A percentile compares a stretch with the other conserved stretches of the same genome.
Evolutionary conservation across 495 filamentous ascomycete genomes (phyloP).

Genomic region (Jackrogersella multiformis): DNA sequence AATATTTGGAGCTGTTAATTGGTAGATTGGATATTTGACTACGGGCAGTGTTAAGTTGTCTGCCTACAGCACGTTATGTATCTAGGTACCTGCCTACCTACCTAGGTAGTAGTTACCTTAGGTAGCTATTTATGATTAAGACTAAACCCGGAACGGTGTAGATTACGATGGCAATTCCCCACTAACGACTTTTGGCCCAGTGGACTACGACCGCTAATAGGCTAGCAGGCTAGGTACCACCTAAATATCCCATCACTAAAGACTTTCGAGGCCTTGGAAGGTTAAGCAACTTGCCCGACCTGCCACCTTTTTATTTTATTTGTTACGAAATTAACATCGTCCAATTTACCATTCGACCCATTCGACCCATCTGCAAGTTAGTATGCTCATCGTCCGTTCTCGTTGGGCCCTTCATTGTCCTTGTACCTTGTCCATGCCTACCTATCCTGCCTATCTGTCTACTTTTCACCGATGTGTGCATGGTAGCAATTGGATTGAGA

Average conservation of each 20-base stretch:
- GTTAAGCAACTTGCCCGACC: constrained; percentile 11
- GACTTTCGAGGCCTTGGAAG: constrained; percentile 9
- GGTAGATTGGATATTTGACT: too few species aligned
- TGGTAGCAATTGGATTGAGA: constrained; percentile 28
- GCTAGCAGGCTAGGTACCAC: not conserved
- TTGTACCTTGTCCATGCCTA: not conserved
- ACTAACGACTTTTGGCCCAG: too few species aligned
- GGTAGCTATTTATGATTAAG: too few species aligned
- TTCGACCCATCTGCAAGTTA: constrained; percentile 14
- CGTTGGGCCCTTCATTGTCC: constrained; percentile 28
- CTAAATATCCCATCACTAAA: too few species aligned
- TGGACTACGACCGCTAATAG: constrained; percentile 5
- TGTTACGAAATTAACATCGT: constrained; percentile 40
- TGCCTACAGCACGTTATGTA: too few species aligned
- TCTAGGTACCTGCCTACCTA: too few species aligned
- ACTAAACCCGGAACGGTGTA: too few species aligned
- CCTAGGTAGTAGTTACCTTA: too few species aligned
- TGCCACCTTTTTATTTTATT: constrained; percentile 8
- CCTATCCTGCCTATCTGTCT: not conserved
- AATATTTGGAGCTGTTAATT: too few species aligned
- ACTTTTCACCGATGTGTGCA: constrained; percentile 24
- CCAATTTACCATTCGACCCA: constrained; percentile 30
- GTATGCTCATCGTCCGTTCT: constrained; percentile 39
- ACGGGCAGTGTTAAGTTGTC: too few species aligned
- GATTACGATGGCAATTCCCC: too few species aligned